A percentile compares a stretch with the other conserved stretches of the same genome.
phyloP scores from a whole-genome alignment of 139 green algal species.

The Chlamydomonas sp. region DNA sequence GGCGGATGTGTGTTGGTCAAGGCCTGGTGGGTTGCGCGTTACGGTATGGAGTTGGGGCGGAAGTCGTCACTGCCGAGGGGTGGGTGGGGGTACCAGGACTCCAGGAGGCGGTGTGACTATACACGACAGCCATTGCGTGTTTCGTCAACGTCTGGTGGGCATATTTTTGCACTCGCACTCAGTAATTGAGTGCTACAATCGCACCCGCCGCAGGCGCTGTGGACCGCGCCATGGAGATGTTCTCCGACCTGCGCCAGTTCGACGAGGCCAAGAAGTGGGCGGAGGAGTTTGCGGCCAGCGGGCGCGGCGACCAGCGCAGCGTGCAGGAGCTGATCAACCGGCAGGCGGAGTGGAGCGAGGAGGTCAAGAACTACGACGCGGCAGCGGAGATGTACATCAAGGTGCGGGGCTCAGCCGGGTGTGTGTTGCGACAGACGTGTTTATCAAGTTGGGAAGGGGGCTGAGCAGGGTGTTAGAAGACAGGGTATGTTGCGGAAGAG shows the following conservation, averaged over 20 bases:
- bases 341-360: constrained; percentile 87
- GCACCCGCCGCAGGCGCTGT: constrained; percentile 21
- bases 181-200: background rate
- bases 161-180: background rate
- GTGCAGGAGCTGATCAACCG: constrained; percentile 75
- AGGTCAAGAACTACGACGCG: constrained; percentile 82
- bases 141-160: background rate
- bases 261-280: constrained; percentile 84
- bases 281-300: constrained; percentile 66
- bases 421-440: background rate
- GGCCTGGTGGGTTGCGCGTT: too few relatives aligned
- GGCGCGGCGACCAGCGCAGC: constrained; percentile 45
- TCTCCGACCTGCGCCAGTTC: constrained; percentile 85
- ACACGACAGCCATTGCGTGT: background rate
- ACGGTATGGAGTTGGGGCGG: too few relatives aligned
- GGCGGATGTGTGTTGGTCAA: too few relatives aligned
- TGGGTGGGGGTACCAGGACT: too few relatives aligned
- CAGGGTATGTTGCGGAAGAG: background rate
- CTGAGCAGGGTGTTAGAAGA: background rate
- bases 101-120: too few relatives aligned
- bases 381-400: constrained; percentile 89
- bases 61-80: too few relatives aligned
- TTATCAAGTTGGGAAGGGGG: background rate
- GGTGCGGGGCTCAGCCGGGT: constrained; percentile 34
- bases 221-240: constrained; percentile 85